Evolutionary conservation across 2,329 filamentous ascomycete genomes (phyloP), one percentile per base, ranked within the genome.

Genomic region (Trichophyton mentagrophytes): DNA sequence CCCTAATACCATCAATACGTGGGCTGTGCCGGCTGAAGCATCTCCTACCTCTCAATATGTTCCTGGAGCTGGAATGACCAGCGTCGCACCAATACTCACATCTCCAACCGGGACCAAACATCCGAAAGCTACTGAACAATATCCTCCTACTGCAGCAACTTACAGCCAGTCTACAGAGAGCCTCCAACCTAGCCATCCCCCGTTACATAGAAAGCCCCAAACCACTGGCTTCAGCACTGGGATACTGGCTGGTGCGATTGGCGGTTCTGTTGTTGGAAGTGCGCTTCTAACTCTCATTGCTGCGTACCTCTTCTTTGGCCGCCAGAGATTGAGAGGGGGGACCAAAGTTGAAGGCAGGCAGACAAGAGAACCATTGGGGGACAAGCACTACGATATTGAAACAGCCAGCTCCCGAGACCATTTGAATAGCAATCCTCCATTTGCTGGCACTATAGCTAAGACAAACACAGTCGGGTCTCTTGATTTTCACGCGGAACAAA

Each of bases 161-260:
- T 27, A 38, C n/a, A 25, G 15, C 6, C 11, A 2, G 6, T 9
- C 56, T 58, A 58, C 36, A 49, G 51, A 22, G 7, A 58, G 60
- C n/a, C 33, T 20, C 5, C 8, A 53, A 58, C 53, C 47, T 44
- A 56, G 36, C 46, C 63, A 53, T 56, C 13, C 59, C 17, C 56
- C 56, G n/a, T 36, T 7, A 8, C 46, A 27, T 22, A n/a, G 25
- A 33, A 33, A 57, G 7, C 33, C 6, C 8, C 46, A 27, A 36
- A 25, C 40, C 17, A 36, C 20, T n/a, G 60, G 60, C 25, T n/a
- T 20, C 15, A 58, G 53, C 25, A 51, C 30, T 36, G 40, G 42
- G 11, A 7, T 25, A 36, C 63, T 70, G 38, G 68, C 67, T 11
- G 68, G 69, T 1, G 66, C 65, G 0, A 64, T 69, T 56, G 65